phyloP scores from a whole-genome alignment of 805 yeast species.

The Candida incommunis region DNA sequence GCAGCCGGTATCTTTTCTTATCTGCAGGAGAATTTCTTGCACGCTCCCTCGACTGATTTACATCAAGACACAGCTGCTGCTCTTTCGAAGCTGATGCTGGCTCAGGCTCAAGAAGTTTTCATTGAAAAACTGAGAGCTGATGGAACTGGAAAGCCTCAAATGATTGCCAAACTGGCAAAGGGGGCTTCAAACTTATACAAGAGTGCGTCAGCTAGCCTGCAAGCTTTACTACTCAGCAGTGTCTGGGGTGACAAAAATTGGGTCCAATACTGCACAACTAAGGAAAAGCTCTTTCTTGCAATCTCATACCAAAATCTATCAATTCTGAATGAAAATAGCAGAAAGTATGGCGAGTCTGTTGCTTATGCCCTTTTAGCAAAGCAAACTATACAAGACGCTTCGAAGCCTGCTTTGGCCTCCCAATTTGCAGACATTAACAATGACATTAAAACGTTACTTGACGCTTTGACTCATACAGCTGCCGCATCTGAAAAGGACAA shows the following conservation, averaged over 20 bases:
- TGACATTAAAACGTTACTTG: neutral
- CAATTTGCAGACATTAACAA: neutral
- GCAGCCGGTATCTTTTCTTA: conserved; percentile 68
- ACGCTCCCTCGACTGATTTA: conserved; percentile 76
- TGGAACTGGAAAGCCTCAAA: conserved; percentile 38
- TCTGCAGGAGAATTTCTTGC: conserved; percentile 66
- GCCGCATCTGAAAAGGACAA: conserved; percentile 56
- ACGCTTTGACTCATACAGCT: neutral
- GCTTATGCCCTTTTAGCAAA: conserved; percentile 27
- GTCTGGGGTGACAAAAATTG: conserved; percentile 31
- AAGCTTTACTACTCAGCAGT: conserved; percentile 14
- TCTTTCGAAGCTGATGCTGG: conserved; percentile 51
- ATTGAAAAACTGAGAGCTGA: conserved; percentile 40
- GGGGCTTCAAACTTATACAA: conserved; percentile 44
- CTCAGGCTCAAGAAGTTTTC: conserved; percentile 84
- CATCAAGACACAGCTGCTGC: conserved; percentile 53
- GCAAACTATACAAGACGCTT: conserved; percentile 1
- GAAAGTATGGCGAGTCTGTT: conserved; percentile 64
- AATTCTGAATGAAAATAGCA: conserved; percentile 34
- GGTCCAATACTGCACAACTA: conserved; percentile 41
- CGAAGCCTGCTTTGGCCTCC: conserved; percentile 3
- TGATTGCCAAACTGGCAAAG: conserved; percentile 63
- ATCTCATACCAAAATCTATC: conserved; percentile 50
- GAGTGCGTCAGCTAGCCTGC: conserved; percentile 32
- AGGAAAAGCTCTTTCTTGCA: conserved; percentile 41